Base-by-base conservation (phyloP, 2,329 filamentous ascomycete genomes). In the Aspergillus vadensis region DNA sequence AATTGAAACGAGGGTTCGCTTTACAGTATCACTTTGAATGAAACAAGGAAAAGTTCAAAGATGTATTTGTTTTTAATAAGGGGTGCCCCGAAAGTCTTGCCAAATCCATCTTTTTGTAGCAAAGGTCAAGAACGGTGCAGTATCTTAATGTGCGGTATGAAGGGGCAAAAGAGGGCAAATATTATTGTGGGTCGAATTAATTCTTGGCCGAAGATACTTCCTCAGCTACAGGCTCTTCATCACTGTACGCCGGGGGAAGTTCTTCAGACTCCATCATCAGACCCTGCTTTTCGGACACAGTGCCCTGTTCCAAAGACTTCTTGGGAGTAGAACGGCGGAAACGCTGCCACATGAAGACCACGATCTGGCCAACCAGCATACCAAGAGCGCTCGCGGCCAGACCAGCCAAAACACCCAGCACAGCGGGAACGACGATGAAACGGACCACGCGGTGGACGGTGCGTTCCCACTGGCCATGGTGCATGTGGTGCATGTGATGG, bases 291-390 rank as follows among this genome's bases (percentile, higher is more conserved):
- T 81, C 79, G n/a, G 70, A 65, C 30, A 69, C 70, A n/a, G 73
- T 71, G 17, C 74, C 77, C 36, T 72, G 66, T 60, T 78, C 76
- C 58, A 70, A 64, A 38, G 69, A 66, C 47, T 73, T 69, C 50
- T 67, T 58, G 27, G 63, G 65, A 25, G 68, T 62, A 51, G 69
- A 69, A 21, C 74, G 73, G 52, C 73, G 76, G 65, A 74, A 76
- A 59, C 74, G 75, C 53, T 74, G 70, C 79, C 80, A 81, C 49
- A 82, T 52, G 67, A 78, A 80, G 30, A 80, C 72, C 44, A 81
- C 73, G 30, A 74, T 66, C 67, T 81, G 79, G 30, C 79, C 80
- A 48, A 81, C 71, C n/a, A 82, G 67, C 77, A 81, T 79, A 50
- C 79, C 80, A 47, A 82, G 64, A 9, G 76, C 77, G 61, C 76